Conservation (phyloP, 2,329 filamentous ascomycete species). For the Ophiocordyceps polyrhachis-furcata region DNA sequence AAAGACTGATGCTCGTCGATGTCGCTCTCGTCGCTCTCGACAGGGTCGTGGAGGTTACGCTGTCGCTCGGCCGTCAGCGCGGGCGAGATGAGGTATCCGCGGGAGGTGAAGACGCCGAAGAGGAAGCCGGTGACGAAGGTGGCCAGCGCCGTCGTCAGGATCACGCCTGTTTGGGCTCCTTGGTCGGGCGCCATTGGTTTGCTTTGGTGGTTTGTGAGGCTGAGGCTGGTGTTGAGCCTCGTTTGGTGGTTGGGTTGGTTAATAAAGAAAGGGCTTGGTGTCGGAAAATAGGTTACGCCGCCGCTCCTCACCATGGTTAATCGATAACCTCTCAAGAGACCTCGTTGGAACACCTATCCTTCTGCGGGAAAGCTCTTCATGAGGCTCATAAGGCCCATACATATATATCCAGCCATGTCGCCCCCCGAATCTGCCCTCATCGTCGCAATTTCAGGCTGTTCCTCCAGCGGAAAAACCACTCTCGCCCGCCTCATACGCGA, state of each 20-base stretch:
- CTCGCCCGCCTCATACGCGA: slow-evolving; percentile 68
- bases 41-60: slow-evolving; percentile 36
- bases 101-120: slow-evolving; percentile 55
- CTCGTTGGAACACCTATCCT: not conserved
- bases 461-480: slow-evolving; percentile 89
- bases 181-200: slow-evolving; percentile 13
- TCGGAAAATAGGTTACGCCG: no score
- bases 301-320: no score
- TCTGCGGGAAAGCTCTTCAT: no score
- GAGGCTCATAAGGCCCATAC: no score
- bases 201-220: not conserved
- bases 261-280: no score
- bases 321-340: no score
- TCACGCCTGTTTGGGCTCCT: slow-evolving; percentile 31
- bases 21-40: slow-evolving; percentile 53
- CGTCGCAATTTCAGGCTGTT: slow-evolving; percentile 73
- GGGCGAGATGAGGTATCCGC: slow-evolving; percentile 39
- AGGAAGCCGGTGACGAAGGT: slow-evolving; percentile 63
- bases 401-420: no score
- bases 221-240: slow-evolving; percentile 2
- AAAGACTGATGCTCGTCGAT: slow-evolving; percentile 39
- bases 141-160: slow-evolving; percentile 56
- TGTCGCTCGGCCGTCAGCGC: slow-evolving; percentile 35
- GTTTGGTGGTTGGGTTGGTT: not conserved
- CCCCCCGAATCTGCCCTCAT: slow-evolving; percentile 31